Evolutionary conservation across 305 asterid species (phyloP).

Genomic region (Plantago coronopus): DNA sequence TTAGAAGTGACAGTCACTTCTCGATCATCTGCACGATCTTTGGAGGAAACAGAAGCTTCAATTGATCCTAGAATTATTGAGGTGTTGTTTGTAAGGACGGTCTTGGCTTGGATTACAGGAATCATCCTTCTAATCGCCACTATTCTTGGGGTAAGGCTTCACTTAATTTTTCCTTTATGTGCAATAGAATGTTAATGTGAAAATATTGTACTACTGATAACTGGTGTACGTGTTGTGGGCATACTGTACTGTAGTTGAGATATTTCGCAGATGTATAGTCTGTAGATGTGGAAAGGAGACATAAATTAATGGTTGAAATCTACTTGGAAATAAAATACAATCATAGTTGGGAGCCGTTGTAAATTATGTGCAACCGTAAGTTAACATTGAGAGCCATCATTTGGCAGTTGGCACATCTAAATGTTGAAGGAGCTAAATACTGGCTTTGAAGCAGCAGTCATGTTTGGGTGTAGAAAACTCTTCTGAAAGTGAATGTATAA

Average conservation of each 20-base stretch:
- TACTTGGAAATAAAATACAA: background rate
- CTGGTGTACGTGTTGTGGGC: background rate
- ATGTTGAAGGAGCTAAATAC: background rate
- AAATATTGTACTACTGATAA: background rate
- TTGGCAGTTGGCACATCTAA: background rate
- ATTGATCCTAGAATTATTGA: constrained; percentile 39
- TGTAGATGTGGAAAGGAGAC: background rate
- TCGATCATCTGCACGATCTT: constrained; percentile 58
- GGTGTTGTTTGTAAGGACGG: constrained; percentile 53
- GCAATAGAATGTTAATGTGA: background rate
- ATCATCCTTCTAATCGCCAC: constrained; percentile 82
- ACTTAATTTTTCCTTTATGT: constrained; percentile 11
- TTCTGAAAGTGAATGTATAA: background rate
- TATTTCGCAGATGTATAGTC: background rate
- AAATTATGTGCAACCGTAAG: too few relatives aligned
- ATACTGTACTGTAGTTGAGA: background rate
- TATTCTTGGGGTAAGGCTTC: constrained; percentile 62
- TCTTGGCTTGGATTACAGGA: constrained; percentile 94
- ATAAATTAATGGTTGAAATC: background rate
- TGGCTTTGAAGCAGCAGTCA: background rate
- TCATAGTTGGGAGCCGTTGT: background rate
- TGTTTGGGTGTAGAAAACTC: background rate
- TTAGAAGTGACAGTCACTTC: constrained; percentile 44
- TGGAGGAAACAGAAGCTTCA: constrained; percentile 47
- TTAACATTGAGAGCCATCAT: background rate